These are phyloP conservation scores for Mortierella sp. DNA, from an alignment of 371 early-diverging fungal genomes.

Conservation along the genomic window DNA sequence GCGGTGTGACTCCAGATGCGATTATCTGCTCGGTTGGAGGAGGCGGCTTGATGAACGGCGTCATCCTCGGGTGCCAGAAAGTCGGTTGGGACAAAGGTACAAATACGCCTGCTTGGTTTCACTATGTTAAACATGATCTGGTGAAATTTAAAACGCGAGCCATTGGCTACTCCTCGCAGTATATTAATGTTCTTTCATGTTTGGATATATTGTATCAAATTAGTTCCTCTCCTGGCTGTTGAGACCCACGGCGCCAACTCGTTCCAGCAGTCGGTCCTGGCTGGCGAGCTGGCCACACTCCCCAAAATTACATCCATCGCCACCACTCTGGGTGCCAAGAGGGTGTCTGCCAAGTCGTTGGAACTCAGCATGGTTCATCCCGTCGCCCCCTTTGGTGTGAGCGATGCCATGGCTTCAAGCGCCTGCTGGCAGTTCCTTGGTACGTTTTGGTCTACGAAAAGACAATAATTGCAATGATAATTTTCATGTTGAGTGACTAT, in stretches of 20 bases:
- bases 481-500: neutral
- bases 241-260: slow-evolving; percentile 83
- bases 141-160: neutral
- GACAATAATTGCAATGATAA: neutral
- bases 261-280: slow-evolving; percentile 75
- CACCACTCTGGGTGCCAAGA: slow-evolving; percentile 65
- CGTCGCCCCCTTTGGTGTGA: slow-evolving; percentile 72
- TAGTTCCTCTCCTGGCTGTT: slow-evolving; percentile 77
- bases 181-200: too few species aligned
- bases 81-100: slow-evolving; percentile 67
- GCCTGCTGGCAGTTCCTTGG: slow-evolving; percentile 70
- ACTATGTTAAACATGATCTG: neutral
- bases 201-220: neutral
- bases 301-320: slow-evolving; percentile 70
- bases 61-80: slow-evolving; percentile 72
- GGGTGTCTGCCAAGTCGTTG: slow-evolving; percentile 66
- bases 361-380: slow-evolving; percentile 71
- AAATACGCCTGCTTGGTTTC: neutral
- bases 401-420: slow-evolving; percentile 72
- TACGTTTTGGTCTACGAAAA: slow-evolving; percentile 28
- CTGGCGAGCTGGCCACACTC: slow-evolving; percentile 67
- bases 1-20: slow-evolving; percentile 70
- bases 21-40: slow-evolving; percentile 80
- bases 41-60: slow-evolving; percentile 78
- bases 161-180: too few species aligned